These are phyloP conservation scores for Puccinia polysora DNA, from an alignment of 1,284 basidiomycete species.

Conservation along the genomic window DNA sequence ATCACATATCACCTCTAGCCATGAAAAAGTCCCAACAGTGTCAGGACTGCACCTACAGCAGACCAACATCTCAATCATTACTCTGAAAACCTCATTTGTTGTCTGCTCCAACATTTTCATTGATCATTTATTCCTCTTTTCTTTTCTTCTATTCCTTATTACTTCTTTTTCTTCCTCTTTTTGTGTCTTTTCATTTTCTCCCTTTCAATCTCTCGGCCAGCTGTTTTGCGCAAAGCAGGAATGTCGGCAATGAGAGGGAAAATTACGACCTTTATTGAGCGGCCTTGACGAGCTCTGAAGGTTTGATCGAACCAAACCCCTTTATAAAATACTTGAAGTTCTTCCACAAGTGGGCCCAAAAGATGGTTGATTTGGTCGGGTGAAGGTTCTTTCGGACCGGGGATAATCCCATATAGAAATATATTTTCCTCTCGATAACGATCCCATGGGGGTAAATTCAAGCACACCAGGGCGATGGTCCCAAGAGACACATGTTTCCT, in stretches of 20 bases:
- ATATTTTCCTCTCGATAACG: slow-evolving; percentile 27
- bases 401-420: slow-evolving; percentile 14
- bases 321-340: not conserved
- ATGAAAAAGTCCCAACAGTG: no score
- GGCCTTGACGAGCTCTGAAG: not conserved
- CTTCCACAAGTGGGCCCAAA: slow-evolving; percentile 12
- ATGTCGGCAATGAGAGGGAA: slow-evolving; percentile 33
- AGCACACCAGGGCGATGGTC: slow-evolving; percentile 13
- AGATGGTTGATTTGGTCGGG: slow-evolving; percentile 20
- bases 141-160: no score
- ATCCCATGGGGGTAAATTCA: slow-evolving; percentile 25
- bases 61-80: no score
- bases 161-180: no score
- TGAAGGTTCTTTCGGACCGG: slow-evolving; percentile 25
- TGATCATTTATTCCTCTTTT: no score
- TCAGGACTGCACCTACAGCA: no score
- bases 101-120: no score
- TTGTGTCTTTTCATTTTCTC: no score
- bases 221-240: slow-evolving; percentile 17
- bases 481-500: slow-evolving; percentile 8
- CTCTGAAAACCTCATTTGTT: no score
- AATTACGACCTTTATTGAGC: slow-evolving; percentile 3
- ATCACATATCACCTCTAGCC: no score
- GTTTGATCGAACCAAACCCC: slow-evolving; percentile 22
- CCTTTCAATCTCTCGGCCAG: no score